Base-by-base conservation (phyloP, 2,329 filamentous ascomycete species). In the Colletotrichum tofieldiae region DNA sequence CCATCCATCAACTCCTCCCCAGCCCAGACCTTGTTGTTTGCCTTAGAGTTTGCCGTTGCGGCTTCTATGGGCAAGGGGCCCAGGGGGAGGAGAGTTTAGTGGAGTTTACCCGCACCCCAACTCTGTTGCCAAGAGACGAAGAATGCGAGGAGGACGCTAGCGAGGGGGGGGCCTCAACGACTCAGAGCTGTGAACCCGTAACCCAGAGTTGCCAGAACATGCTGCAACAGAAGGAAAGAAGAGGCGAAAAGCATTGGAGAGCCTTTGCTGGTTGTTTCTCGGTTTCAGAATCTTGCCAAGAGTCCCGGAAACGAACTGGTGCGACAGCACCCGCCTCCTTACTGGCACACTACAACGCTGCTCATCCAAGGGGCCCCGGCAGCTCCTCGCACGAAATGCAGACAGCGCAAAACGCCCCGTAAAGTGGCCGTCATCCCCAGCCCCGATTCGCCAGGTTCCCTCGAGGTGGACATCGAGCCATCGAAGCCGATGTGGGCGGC, bases 221-320 rank as follows among this genome's bases (percentile, higher is more conserved):
- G 29, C 29, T 11, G 18, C 58, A 61, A 14, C 43, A 61, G 29
- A 47, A 61, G 43, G 29, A 49, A 63, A 51, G 47, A 51, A 37
- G 37, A 59, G 55, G 55, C 55, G 55, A 59, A 43, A 43, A 43
- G 52, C n/a, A 37, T 37, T 56, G 52, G 52, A 39, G n/a, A 18
- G 32, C 58, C n/a, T 32, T 23, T 26, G 64, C 29, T 61, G 69
- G 39, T 23, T 63, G 69, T 72, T 72, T 72, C 59, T 59, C 54
- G 3, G 69, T 72, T 72, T 72, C 69, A 72, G 69, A 63, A 11
- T 35, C 37, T 4, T 65, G 69, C 69, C 69, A 69, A 72, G 69
- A n/a, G 23, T 32, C 58, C 65, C 69, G 51, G 65, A 65, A 72
- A 47, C 39, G 39, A 54, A 9, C 47, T 72, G 54, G 69, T 72